phyloP scores from a whole-genome alignment of 2,329 filamentous ascomycete genomes.

The Botryotinia convoluta region DNA sequence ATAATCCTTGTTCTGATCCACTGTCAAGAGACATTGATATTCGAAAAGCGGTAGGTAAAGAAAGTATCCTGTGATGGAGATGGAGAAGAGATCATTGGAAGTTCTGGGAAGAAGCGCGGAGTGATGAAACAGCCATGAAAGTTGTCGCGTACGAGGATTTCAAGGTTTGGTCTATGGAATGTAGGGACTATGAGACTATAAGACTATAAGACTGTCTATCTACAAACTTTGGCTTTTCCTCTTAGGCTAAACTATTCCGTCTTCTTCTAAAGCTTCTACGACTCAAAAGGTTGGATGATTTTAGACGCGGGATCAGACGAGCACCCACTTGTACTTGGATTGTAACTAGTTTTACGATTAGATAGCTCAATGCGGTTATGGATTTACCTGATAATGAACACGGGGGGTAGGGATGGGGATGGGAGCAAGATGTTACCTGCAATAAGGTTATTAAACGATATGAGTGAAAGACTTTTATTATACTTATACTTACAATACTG shows the following conservation, averaged over 20 bases:
- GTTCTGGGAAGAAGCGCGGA: not conserved
- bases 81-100: not conserved
- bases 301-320: slow-evolving; percentile 7
- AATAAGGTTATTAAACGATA: not conserved
- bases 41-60: not conserved
- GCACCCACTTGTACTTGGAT: slow-evolving; percentile 10
- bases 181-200: slow-evolving; percentile 5
- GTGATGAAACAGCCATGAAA: slow-evolving; percentile 13
- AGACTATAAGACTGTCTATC: not conserved
- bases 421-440: not conserved
- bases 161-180: slow-evolving; percentile 16
- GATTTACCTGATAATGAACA: slow-evolving; percentile 6
- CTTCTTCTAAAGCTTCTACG: not conserved
- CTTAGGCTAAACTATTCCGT: slow-evolving; percentile 3
- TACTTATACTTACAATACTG: not conserved
- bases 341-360: not conserved
- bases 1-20: slow-evolving; percentile 16
- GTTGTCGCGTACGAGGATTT: slow-evolving; percentile 7
- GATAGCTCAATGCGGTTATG: slow-evolving; percentile 3
- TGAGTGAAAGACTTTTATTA: not conserved
- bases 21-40: not conserved
- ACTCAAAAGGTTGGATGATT: not conserved
- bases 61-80: not conserved
- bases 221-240: not conserved
- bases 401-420: not conserved